A percentile compares a stretch with the other conserved stretches of the same genome.
Evolutionary conservation across 306 rosid genomes (phyloP).

Genomic region (Quercus agrifolia): DNA sequence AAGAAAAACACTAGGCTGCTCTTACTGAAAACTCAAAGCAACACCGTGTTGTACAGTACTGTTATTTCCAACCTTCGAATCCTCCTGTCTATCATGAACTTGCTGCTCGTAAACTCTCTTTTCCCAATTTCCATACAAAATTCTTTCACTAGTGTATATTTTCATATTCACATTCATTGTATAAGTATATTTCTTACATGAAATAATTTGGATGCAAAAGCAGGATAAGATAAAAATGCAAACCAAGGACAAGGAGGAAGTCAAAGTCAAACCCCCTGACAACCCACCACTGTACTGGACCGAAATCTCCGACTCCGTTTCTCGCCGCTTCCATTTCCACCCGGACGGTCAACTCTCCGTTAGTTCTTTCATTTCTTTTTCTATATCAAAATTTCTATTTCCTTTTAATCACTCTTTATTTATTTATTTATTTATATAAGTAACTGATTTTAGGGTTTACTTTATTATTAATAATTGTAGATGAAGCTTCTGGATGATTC

Average conservation of each 20-base stretch:
- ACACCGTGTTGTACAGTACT: too few relatives aligned
- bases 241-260: conserved; percentile 25
- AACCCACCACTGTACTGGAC: conserved; percentile 49
- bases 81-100: too few relatives aligned
- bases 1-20: too few relatives aligned
- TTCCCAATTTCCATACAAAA: too few relatives aligned
- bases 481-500: conserved; percentile 64
- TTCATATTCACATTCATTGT: background rate
- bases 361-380: conserved; percentile 16
- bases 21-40: too few relatives aligned
- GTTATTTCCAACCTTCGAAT: too few relatives aligned
- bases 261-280: conserved; percentile 29
- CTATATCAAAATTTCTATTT: background rate
- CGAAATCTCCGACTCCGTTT: conserved; percentile 64
- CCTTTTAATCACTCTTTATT: background rate
- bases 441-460: background rate
- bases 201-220: background rate
- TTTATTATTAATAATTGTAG: conserved; percentile 23
- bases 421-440: background rate
- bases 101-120: too few relatives aligned
- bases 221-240: conserved; percentile 51
- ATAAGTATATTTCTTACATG: background rate
- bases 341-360: conserved; percentile 62
- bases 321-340: conserved; percentile 58
- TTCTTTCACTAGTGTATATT: too few relatives aligned